Evolutionary conservation across 441 rosid genomes (phyloP).

Genomic region (Populus tomentosa): DNA sequence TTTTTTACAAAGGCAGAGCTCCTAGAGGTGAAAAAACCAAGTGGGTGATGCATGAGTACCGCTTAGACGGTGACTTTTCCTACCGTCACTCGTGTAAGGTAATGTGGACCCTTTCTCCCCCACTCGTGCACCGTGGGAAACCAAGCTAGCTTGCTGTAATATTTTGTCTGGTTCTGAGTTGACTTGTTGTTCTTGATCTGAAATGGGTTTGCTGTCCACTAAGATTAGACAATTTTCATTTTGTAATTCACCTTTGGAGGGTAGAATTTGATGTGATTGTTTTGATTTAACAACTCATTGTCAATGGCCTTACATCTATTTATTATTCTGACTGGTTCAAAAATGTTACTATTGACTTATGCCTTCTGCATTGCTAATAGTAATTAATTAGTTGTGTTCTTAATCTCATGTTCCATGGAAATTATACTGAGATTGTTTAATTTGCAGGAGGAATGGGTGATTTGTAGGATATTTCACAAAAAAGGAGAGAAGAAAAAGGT

Average conservation of each 20-base stretch:
- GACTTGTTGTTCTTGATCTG: conserved; percentile 31
- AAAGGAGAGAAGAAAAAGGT: conserved; percentile 49
- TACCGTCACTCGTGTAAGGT: conserved; percentile 87
- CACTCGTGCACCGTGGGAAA: conserved; percentile 22
- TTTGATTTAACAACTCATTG: conserved; percentile 30
- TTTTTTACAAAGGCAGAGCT: conserved; percentile 92
- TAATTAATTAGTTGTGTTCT: not conserved
- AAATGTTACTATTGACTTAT: not conserved
- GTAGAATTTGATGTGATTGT: conserved; percentile 47
- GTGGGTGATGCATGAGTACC: conserved; percentile 99
- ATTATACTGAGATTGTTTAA: not conserved
- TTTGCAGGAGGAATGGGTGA: conserved; percentile 94
- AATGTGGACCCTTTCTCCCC: not conserved
- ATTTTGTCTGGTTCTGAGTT: conserved; percentile 51
- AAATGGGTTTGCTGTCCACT: conserved; percentile 4
- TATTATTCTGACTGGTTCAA: not conserved
- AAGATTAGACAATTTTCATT: conserved; percentile 24
- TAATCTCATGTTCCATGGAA: not conserved
- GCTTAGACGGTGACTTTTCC: conserved; percentile 76
- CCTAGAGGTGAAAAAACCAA: conserved; percentile 95
- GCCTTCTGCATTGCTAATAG: too few species aligned
- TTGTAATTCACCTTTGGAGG: conserved; percentile 7
- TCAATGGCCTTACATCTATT: conserved; percentile 17
- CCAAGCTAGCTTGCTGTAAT: conserved; percentile 11
- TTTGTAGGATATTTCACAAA: conserved; percentile 84